phyloP scores from a whole-genome alignment of 331 rosid genomes.

The Spiraea crenata region DNA sequence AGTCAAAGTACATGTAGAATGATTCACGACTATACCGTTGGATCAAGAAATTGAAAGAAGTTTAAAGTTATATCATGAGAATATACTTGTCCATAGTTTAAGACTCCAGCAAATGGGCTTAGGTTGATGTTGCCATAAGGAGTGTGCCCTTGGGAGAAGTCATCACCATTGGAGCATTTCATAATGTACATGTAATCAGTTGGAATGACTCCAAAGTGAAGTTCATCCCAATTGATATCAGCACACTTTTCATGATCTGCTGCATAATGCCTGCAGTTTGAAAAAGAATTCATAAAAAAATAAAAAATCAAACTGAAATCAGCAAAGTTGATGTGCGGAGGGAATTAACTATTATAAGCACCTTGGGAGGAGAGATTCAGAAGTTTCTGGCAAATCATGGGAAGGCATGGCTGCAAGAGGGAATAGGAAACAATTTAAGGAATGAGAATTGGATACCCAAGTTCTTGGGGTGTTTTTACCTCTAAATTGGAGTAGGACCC shows the following conservation, averaged over 20 bases:
- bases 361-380: too few species aligned
- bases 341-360: too few species aligned
- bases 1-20: background rate
- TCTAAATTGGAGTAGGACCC: too few species aligned
- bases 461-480: too few species aligned
- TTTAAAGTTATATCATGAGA: too few species aligned
- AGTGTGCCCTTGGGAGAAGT: slow-evolving; percentile 34
- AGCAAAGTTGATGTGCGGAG: too few species aligned
- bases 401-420: background rate
- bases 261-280: slow-evolving; percentile 15
- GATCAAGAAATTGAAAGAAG: too few species aligned
- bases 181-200: slow-evolving; percentile 54
- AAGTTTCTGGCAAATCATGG: background rate
- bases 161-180: slow-evolving; percentile 39
- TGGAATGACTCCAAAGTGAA: slow-evolving; percentile 33
- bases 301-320: background rate
- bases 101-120: slow-evolving; percentile 46
- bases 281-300: background rate
- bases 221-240: slow-evolving; percentile 50
- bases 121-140: slow-evolving; percentile 43
- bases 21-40: too few species aligned
- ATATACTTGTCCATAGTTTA: slow-evolving; percentile 54
- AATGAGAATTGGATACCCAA: too few species aligned
- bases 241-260: background rate
- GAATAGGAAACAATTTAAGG: too few species aligned